Base-by-base conservation (phyloP, 148 eudicot genomes). In the Dysphania ambrosioides region DNA sequence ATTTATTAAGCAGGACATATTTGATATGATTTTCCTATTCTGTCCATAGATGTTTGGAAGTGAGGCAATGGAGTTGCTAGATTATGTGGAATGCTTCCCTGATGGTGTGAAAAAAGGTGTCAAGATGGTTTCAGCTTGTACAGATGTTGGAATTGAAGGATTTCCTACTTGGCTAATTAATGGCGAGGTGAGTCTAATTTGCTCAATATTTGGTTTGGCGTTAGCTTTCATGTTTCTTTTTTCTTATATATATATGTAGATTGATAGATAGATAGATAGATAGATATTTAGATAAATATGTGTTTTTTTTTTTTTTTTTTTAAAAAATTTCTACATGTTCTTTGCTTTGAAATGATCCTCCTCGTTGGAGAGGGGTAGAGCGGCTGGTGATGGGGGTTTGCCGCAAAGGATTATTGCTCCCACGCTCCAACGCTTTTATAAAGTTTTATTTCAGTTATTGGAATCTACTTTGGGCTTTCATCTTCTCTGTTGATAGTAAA, bases 21-120 rank as follows among this genome's bases (percentile, higher is more conserved):
- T 42, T 26, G 3, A 41, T 21, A 26, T 60, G 6, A 55, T 66
- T 27, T 5, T 47, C 47, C 42, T 31, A 70, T 69, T 53, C 24
- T 59, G 70, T 42, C 21, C 66, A 30, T 76, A 94, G 98, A 86
- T 90, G 87, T 95, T 95, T 85, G 98, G 98, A 74, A 85, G 75
- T 71, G 97, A 95, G 84, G 98, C 97, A 23, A 82, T 91, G 68
- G 78, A 90, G 83, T 61, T 82, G 78, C 78, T 95, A 77, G 92
- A 95, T 80, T 95, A 95, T 80, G 90, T 88, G 12, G 97, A 95
- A 83, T 95, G 98, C 91, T 95, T 86, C 72, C 98, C 98, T 18
- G 79, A 80, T 83, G 97, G 98, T 66, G 86, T 87, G 59, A 83
- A 61, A 68, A 87, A 84, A 71, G 97, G 98, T 65, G 79, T 83